Base-by-base conservation (phyloP, 1,284 basidiomycete genomes). In the Rhodotorula mucilaginosa region DNA sequence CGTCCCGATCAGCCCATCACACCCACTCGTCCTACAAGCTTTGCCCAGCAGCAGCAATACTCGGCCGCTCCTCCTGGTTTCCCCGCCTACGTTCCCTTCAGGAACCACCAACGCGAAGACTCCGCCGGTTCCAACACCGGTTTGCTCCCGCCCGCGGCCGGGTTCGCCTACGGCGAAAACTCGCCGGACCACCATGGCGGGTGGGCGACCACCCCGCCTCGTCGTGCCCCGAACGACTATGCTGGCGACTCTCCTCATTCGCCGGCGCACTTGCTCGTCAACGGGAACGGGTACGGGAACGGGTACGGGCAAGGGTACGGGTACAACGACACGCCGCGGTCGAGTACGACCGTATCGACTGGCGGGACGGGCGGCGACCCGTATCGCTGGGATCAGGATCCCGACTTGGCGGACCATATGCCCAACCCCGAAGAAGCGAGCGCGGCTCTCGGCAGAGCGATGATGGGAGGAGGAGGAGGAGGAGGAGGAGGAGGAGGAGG, bases 381-480 rank as follows among this genome's bases (percentile, higher is more conserved):
- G 49, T 66, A 66, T 34, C 39, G 65, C 19, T 66, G 65, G 65
- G 65, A 66, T 29, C 48, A 29, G 23, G 65, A 61, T 19, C 48
- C 44, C 23, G 51, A 47, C 26, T 15, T 54, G 49, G 10, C 19
- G 21, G 26, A 12, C 8, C 65, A 59, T 15, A 66, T 66, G 65
- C 65, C 65, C 12, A 51, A 66, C 23, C 49, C 59, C 15, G 58
- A 31, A 2, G 65, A n/a, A 34, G 65, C 52, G n/a, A 47, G 23
- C 16, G 65, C 58, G 4, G 65, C 65, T n/a, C 65, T 66, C 15
- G 65, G 65, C 3, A 4, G 65, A 19, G 65, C 65, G 39, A 60
- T 66, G 65, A 19, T 66, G 19, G 57, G 34, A 34, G 46, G 26
- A 1, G 6, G 18, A 15, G 12, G 34, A 16, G 10, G 12, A 26